Evolutionary conservation across 495 filamentous ascomycete genomes (phyloP), one percentile per base, ranked within the genome.

Genomic region (Oidiodendron maius): DNA sequence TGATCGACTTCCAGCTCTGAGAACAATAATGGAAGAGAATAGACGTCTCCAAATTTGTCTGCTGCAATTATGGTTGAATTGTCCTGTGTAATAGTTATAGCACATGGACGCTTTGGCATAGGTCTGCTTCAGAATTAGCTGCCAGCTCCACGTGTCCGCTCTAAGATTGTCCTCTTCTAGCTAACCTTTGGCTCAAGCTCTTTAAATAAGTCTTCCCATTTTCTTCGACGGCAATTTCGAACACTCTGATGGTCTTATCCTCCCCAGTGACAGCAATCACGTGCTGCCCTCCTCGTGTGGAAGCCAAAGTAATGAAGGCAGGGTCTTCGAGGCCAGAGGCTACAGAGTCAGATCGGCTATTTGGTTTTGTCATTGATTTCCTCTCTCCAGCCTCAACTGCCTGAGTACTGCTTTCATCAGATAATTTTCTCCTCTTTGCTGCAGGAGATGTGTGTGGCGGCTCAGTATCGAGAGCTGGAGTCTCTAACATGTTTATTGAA

Each of bases 1-100:
- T 6, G 3, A 6, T 16, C 23, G 3, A 6, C 40, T 9, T 28
- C 3, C 30, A 48, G 21, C 10, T 30, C 24, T 40, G 56, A 32
- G 12, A 44, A 8, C 41, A 90, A 61, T 2, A 97, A 66, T 3
- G 93, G 91, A n/a, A 98, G 63, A 4, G 84, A 74, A 64, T 93
- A 96, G 50, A 95, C 91, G 66, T 98, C 93, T 25, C 93, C 93
- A 59, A 95, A 96, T 61, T 97, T 98, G 66, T 98, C 94, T 25
- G 80, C 89, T 47, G 74, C 81, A 22, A 97, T 64, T 50, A 97
- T 87, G 2, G 75, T 86, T 2, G 66, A 67, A 35, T 81, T 75
- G 61, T 89, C 80, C 18, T 73, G 57, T 1, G 86, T 82, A 39
- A 96, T 64, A 40, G 75, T 67, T 46, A 98, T 63, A 39, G 85